Base-by-base conservation (phyloP, 2,329 filamentous ascomycete genomes). In the Ophiostoma sp. region DNA sequence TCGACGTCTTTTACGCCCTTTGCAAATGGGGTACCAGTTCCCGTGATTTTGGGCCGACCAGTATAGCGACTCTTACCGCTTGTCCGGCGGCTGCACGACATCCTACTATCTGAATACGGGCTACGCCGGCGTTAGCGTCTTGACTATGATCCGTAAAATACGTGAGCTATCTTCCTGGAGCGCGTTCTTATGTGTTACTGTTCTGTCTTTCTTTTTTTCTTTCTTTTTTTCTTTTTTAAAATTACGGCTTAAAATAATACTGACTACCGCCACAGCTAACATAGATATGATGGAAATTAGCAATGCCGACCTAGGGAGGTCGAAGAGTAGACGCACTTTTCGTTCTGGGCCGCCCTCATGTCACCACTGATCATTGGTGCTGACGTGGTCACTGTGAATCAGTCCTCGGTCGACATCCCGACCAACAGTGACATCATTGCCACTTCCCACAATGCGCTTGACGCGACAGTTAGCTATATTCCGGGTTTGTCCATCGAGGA, bases 291-390 rank as follows among this genome's bases (percentile, higher is more conserved):
- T 84, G 17, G 82, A 83, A 72, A 77, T 85, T 28, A 82, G 83
- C 1, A 80, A 80, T 12, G 78, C 79, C n/a, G 79, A 77, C 8
- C 81, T 84, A 77, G 78, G 73, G 75, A 80, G 61, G 75, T 82
- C 33, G 80, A 85, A 76, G 81, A 84, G 76, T 80, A 81, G 70
- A 82, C 83, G 28, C 84, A 85, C 75, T 84, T 85, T 68, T 79
- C 83, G 25, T 82, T 85, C 76, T 85, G 83, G 83, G 82, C 83
- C 0, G 83, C 84, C 68, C 80, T 84, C 64, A 85, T 84, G 75
- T 83, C 82, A 0, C 83, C 84, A 17, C 78, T 85, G 3, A 82
- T 85, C 42, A 82, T 85, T 64, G 82, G 83, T 6, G 81, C 82
- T 1, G 80, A 82, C 52, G 77, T 85, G 17, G 77, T 78, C 0